Base-by-base conservation (phyloP, 768 basidiomycete species). In the Pleurotus djamor region DNA sequence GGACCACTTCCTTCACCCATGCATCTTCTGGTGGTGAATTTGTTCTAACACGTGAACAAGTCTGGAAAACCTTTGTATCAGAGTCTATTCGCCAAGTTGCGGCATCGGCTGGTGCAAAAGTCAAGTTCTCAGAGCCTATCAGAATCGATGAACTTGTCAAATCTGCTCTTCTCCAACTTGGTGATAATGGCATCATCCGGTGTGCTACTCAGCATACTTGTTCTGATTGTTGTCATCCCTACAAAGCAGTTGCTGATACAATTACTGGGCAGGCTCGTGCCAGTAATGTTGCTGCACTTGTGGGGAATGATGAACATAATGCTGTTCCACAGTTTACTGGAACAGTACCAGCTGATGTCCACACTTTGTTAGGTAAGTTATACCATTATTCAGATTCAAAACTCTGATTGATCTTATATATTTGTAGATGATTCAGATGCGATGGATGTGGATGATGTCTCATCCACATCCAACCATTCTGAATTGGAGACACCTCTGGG, bases 61-160 rank as follows among this genome's bases (percentile, higher is more conserved):
- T 64, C 1, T 67, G 64, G 66, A 48, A 60, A 35, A 58, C 63
- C 7, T 67, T 65, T 66, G 59, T 67, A 38, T 57, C 64, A 17
- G 65, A 67, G 52, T 62, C 65, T 37, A 58, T 67, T 5, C 43
- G 63, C 4, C 32, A 52, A 16, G 51, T 66, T 59, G 63, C 65
- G 8, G 35, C 45, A 5, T 35, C 38, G 14, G n/a, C 17, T 8
- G 38, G 38, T n/a, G 28, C 61, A 16, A 55, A 54, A 9, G 16
- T 36, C 48, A 38, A 60, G 2, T 41, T 48, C 6, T 36, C 49
- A 28, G 37, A 16, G 10, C 57, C 59, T 59, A 16, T 21, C 14
- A 32, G n/a, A n/a, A 61, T 61, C n/a, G 47, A 47, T 48, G 58
- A 50, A 28, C 57, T 61, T 43, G 57, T 54, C 6, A 58, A 36